Conservation (phyloP, 2,329 filamentous ascomycete genomes). For the Fusarium albosuccineum region DNA sequence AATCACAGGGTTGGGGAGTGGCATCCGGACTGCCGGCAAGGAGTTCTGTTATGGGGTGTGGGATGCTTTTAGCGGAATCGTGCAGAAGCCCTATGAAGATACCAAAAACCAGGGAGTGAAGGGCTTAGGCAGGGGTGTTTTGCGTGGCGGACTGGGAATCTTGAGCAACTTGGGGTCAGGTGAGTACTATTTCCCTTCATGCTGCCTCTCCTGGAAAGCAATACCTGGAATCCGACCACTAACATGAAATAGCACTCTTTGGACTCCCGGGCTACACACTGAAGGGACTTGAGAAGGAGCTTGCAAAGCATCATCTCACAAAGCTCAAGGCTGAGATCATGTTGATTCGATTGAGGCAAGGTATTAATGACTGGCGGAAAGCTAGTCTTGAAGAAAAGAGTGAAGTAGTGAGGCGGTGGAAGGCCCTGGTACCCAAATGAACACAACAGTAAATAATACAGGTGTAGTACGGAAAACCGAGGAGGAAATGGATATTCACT, state of each 20-base stretch:
- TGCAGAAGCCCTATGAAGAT: conserved; percentile 73
- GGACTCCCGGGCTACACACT: conserved; percentile 64
- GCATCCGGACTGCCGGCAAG: conserved; percentile 73
- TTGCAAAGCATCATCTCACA: conserved; percentile 51
- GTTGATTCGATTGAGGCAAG: conserved; percentile 50
- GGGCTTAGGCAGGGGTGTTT: conserved; percentile 72
- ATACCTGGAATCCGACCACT: background rate
- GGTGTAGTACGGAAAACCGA: background rate
- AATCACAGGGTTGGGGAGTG: conserved; percentile 73
- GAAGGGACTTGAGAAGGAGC: conserved; percentile 66
- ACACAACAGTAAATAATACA: background rate
- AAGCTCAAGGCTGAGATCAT: conserved; percentile 51
- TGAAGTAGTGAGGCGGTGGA: conserved; percentile 29
- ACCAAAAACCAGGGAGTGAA: conserved; percentile 71
- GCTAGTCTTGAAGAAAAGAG: conserved; percentile 22
- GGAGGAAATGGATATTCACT: too few species aligned
- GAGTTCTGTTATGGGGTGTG: conserved; percentile 74
- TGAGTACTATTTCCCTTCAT: conserved; percentile 9
- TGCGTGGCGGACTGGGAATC: conserved; percentile 58
- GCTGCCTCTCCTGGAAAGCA: too few species aligned
- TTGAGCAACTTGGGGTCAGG: conserved; percentile 60
- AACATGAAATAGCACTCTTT: conserved; percentile 48
- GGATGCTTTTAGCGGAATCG: conserved; percentile 75
- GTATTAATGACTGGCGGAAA: conserved; percentile 46
- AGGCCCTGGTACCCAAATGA: conserved; percentile 10